Evolutionary conservation across 768 basidiomycete genomes (phyloP).

Genomic region (Mycena alexandri): DNA sequence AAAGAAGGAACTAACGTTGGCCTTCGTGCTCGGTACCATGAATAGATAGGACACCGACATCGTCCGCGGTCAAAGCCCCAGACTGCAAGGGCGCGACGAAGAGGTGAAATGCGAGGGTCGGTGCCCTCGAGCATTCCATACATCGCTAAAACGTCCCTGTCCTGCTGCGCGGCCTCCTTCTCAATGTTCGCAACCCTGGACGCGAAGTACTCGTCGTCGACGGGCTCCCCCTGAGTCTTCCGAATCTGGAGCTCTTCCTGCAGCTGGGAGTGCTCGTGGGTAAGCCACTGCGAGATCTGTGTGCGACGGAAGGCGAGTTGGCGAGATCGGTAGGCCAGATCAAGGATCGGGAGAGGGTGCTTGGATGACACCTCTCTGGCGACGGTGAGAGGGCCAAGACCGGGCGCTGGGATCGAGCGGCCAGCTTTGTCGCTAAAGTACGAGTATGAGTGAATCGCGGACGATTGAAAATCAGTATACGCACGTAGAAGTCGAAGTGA

Average conservation of each 20-base stretch:
- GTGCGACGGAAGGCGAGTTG: conserved; percentile 95
- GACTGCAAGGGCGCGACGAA: conserved; percentile 95
- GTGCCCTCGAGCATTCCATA: conserved; percentile 96
- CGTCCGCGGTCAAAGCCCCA: conserved; percentile 96
- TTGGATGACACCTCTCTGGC: conserved; percentile 88
- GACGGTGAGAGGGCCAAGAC: conserved; percentile 90
- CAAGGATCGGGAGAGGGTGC: conserved; percentile 83
- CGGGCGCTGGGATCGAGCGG: conserved; percentile 97
- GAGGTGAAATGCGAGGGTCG: conserved; percentile 88
- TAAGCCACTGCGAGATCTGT: conserved; percentile 95
- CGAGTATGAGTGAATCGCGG: conserved; percentile 19
- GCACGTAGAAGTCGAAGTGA: conserved; percentile 96
- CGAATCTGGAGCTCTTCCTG: conserved; percentile 80
- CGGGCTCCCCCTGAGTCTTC: conserved; percentile 62
- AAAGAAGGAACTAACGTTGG: conserved; percentile 65
- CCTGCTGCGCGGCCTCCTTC: conserved; percentile 90
- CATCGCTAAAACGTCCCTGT: conserved; percentile 91
- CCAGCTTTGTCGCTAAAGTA: conserved; percentile 92
- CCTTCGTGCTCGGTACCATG: conserved; percentile 90
- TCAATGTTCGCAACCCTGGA: conserved; percentile 88
- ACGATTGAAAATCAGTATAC: conserved; percentile 44
- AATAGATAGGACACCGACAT: conserved; percentile 90
- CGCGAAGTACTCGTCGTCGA: conserved; percentile 79
- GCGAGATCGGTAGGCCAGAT: conserved; percentile 89
- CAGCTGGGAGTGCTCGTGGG: conserved; percentile 88